phyloP scores from a whole-genome alignment of 1,284 basidiomycete species.

The Fomes fomentarius region DNA sequence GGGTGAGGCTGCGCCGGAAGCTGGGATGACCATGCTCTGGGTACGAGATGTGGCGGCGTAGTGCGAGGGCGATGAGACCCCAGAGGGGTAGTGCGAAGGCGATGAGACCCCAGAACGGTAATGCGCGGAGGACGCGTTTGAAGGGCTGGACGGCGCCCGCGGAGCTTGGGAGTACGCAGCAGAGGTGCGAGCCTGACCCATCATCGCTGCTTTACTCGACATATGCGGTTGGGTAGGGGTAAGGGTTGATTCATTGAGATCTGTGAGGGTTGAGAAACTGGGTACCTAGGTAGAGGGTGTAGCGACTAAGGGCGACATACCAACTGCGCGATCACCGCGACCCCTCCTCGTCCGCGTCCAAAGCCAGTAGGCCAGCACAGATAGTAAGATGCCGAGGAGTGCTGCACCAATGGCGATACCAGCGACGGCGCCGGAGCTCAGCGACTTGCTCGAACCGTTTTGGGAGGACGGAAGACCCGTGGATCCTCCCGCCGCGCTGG shows the following conservation, averaged over 20 bases:
- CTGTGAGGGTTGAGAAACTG: not conserved
- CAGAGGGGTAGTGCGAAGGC: not conserved
- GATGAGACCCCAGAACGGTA: not conserved
- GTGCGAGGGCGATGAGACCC: not conserved
- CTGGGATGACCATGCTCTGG: not conserved
- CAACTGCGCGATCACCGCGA: not conserved
- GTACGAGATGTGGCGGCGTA: not conserved
- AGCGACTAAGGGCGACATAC: not conserved
- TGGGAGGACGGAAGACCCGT: too few species aligned
- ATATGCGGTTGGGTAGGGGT: not conserved
- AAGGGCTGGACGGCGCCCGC: not conserved
- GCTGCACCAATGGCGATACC: not conserved
- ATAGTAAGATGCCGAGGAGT: not conserved
- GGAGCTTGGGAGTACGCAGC: too few species aligned
- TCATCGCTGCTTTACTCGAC: not conserved
- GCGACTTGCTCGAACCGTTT: not conserved
- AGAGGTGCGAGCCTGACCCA: not conserved
- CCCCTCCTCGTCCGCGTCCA: not conserved
- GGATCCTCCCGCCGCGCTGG: too few species aligned
- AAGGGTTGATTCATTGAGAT: constrained; percentile 1
- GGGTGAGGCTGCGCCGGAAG: not conserved
- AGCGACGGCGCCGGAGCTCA: not conserved
- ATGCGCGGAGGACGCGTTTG: not conserved
- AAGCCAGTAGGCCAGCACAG: not conserved
- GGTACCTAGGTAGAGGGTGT: not conserved